Evolutionary conservation across 805 yeast species (phyloP), one percentile per base, ranked within the genome.

Genomic region (Saccharomyces eubayanus): DNA sequence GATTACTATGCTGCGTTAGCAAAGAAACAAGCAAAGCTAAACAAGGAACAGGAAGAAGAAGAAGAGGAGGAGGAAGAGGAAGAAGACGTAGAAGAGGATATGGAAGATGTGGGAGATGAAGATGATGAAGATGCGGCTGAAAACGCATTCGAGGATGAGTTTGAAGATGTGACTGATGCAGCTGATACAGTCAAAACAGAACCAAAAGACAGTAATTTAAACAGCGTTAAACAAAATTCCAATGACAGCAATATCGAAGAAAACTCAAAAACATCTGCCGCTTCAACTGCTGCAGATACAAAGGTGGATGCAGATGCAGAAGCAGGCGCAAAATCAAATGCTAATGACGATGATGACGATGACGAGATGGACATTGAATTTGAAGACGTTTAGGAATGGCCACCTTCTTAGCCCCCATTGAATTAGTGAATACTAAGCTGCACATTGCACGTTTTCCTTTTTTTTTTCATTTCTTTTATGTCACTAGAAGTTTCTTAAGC

Each of bases 1-100:
- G 83, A 82, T 16, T 88, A 87, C 65, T 88, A 88, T 65, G 89
- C 89, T 9, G 83, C 84, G 60, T 75, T 87, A 68, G 89, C 87
- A 9, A 82, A 81, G 57, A 77, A 83, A 60, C 87, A 85, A 64
- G 84, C 80, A 5, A 77, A 76, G 50, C 87, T 83, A 56, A 82
- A 76, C 10, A 78, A 79, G 31, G 85, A 77, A 9, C 85, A 81
- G 10, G 87, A 74, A 21, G 81, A 75, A 9, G 80, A 73, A 0
- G 79, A 76, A 1, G 77, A 73, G 1, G 79, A 71, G 2, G 74
- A 71, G 8, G 79, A 72, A 9, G 77, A 71, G 2, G 78, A 73
- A n/a, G 78, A 72, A 12, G 74, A 70, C 30, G 78, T 77, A 16
- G 81, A 76, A 3, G 81, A 74, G 2, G 78, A 75, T 1, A 81